Percentiles rank a stretch among this genome's conserved stretches.
Evolutionary conservation across 2,329 filamentous ascomycete species (phyloP).

Genomic region (Nemania diffusa): DNA sequence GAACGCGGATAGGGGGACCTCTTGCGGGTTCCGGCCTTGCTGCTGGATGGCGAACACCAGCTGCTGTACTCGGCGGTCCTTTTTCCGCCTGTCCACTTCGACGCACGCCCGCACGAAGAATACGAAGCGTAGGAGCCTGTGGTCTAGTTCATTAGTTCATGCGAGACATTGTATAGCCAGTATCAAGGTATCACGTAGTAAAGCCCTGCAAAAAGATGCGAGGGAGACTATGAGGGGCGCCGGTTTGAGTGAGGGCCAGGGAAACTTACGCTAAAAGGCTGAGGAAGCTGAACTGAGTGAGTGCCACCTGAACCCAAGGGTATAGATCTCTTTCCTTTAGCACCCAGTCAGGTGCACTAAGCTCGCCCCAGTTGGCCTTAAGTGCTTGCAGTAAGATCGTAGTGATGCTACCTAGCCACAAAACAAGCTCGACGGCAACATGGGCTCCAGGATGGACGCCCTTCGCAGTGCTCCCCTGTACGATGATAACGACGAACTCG

Average conservation of each 20-base stretch:
- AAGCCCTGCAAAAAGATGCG: too few relatives aligned
- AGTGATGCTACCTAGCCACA: conserved; percentile 32
- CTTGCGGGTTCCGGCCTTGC: conserved; percentile 35
- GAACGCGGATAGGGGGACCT: conserved; percentile 24
- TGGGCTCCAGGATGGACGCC: conserved; percentile 46
- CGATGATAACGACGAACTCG: conserved; percentile 43
- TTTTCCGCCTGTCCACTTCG: conserved; percentile 41
- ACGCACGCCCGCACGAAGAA: conserved; percentile 47
- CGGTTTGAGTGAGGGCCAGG: background rate
- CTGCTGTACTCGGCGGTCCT: conserved; percentile 36
- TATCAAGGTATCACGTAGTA: too few relatives aligned
- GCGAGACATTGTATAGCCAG: too few relatives aligned
- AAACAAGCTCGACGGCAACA: conserved; percentile 43
- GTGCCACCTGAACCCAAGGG: conserved; percentile 10
- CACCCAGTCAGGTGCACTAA: background rate
- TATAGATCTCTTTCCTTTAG: background rate
- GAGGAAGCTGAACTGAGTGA: conserved; percentile 30
- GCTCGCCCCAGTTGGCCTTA: conserved; percentile 11
- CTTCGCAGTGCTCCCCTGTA: conserved; percentile 34
- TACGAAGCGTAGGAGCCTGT: conserved; percentile 40
- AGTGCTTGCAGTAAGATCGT: conserved; percentile 16
- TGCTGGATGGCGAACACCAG: conserved; percentile 38
- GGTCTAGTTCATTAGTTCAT: background rate
- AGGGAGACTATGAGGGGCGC: too few relatives aligned
- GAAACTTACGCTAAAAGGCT: conserved; percentile 27